Evolutionary conservation across 2,329 filamentous ascomycete genomes (phyloP).

Genomic region (Acrocalymma vagum): DNA sequence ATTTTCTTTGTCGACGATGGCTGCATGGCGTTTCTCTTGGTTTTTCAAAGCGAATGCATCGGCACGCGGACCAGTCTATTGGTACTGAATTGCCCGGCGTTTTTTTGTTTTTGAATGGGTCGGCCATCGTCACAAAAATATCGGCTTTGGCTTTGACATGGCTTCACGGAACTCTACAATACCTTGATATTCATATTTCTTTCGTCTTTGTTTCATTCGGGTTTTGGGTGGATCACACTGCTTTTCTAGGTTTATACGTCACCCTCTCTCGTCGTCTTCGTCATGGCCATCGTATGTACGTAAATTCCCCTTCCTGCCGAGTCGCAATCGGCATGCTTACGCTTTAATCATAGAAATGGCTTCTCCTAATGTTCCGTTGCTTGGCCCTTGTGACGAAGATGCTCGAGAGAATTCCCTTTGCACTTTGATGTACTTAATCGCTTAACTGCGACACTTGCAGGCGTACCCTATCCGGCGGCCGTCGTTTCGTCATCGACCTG

Average conservation of each 20-base stretch:
- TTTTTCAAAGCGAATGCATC: constrained; percentile 48
- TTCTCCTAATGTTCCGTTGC: constrained; percentile 38
- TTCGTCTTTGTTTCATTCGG: constrained; percentile 35
- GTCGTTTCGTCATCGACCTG: constrained; percentile 13
- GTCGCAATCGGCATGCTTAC: constrained; percentile 49
- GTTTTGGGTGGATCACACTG: constrained; percentile 43
- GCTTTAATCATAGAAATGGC: constrained; percentile 53
- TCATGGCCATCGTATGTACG: constrained; percentile 56
- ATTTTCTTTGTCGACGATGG: constrained; percentile 38
- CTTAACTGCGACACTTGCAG: constrained; percentile 22
- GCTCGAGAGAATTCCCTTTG: constrained; percentile 38
- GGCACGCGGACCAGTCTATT: constrained; percentile 41
- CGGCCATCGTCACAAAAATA: constrained; percentile 30
- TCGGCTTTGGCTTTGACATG: constrained; percentile 39
- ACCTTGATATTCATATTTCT: constrained; percentile 35
- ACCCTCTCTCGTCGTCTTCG: constrained; percentile 54
- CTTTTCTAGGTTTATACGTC: constrained; percentile 44
- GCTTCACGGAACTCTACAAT: constrained; percentile 43
- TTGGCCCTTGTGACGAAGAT: constrained; percentile 51
- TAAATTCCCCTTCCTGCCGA: constrained; percentile 53
- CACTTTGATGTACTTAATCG: constrained; percentile 39
- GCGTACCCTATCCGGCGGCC: constrained; percentile 21
- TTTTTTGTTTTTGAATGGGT: constrained; percentile 48
- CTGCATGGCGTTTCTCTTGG: constrained; percentile 50
- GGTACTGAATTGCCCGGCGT: constrained; percentile 48